phyloP scores from a whole-genome alignment of 2,329 filamentous ascomycete genomes.

The Tolypocladium pustulatum region DNA sequence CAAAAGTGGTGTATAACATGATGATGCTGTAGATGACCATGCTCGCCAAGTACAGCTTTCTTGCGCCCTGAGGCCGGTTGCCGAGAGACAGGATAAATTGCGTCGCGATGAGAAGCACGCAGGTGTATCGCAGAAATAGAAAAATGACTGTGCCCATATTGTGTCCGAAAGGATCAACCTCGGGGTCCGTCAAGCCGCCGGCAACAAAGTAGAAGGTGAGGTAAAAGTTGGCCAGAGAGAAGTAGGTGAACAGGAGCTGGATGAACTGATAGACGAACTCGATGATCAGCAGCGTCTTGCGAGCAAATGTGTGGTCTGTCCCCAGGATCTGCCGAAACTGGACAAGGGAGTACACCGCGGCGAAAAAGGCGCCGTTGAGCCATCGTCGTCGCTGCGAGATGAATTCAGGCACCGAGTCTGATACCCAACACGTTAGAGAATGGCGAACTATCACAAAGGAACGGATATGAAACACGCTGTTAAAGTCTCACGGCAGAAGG shows the following conservation, averaged over 20 bases:
- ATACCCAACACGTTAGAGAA: not conserved
- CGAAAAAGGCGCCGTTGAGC: constrained; percentile 98
- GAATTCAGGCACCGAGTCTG: constrained; percentile 88
- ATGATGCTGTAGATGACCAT: constrained; percentile 90
- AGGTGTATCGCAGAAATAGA: constrained; percentile 72
- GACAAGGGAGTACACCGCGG: constrained; percentile 91
- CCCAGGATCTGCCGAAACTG: constrained; percentile 89
- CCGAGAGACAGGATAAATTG: constrained; percentile 97
- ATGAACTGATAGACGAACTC: constrained; percentile 95
- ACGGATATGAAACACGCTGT: not conserved
- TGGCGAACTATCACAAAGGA: not conserved
- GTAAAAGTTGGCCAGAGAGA: constrained; percentile 98
- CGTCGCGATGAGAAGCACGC: constrained; percentile 77
- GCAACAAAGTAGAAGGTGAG: constrained; percentile 98
- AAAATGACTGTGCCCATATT: constrained; percentile 79
- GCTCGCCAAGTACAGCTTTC: constrained; percentile 75
- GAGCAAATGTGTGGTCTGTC: constrained; percentile 81
- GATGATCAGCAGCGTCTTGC: constrained; percentile 86
- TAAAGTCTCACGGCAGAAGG: not conserved
- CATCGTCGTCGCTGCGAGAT: constrained; percentile 92
- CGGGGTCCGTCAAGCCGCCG: constrained; percentile 70
- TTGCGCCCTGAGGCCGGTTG: constrained; percentile 89
- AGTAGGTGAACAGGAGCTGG: constrained; percentile 90
- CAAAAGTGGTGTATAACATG: constrained; percentile 93
- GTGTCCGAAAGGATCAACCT: constrained; percentile 85